Evolutionary conservation across 2,329 filamentous ascomycete species (phyloP), one percentile per base, ranked within the genome.

Genomic region (Aspergillus thermomutatus): DNA sequence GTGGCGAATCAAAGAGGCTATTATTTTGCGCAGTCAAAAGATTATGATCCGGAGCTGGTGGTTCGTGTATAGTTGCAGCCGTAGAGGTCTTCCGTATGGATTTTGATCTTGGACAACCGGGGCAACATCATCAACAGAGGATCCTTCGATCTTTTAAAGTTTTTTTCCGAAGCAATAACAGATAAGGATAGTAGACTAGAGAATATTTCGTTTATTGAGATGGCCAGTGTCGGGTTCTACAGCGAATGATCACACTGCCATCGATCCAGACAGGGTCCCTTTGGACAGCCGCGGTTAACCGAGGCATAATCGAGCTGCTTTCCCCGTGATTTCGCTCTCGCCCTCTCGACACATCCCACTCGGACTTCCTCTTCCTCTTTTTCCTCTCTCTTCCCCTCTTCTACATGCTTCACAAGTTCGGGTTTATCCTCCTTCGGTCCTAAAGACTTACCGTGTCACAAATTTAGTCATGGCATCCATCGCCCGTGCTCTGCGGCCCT

Each of bases 401-500:
- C 47, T 31, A 47, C 19, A n/a, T 51, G 26, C 50, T 23, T 50
- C 50, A n/a, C 25, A 41, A 25, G 41, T 27, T 40, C 49, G 25
- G 46, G 43, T 11, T 37, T 51, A 19, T 41, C 19, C 31, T 52
- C 46, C 26, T 19, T 45, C 48, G 21, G 21, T 49, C 40, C 19
- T 50, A 14, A 23, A 34, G 14, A 27, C 28, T 47, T 43, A 41
- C 50, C 40, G 25, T 55, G 40, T 46, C 37, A 10, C 37, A 23
- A 26, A 17, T 7, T 41, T 45, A 46, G 69, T 50, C 51, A 83
- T 83, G 80, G 77, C 79, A 55, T 78, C 78, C 49, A 72, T 82
- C 62, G 71, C 74, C 56, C 79, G 77, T 63, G 70, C 72, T 19
- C 65, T 81, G 66, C 76, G 79, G 58, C 77, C 79, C 52, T 68